Evolutionary conservation across 2,329 filamentous ascomycete species (phyloP), one percentile per base, ranked within the genome.

Genomic region (Penicillium palitans): DNA sequence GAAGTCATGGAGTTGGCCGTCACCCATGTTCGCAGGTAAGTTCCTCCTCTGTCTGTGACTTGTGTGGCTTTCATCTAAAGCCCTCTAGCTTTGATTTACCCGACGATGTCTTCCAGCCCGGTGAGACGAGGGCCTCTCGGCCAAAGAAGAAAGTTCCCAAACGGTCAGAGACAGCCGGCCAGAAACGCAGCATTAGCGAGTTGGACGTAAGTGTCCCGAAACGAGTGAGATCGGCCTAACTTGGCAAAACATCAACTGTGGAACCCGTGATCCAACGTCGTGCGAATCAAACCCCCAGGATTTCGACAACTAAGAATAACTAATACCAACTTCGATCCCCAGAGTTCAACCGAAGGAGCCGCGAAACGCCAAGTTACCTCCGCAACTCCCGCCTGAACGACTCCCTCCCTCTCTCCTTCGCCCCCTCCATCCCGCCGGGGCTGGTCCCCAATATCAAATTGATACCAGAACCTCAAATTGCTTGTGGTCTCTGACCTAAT

Each of bases 11-110:
- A 87, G 42, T 79, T 99, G 52, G 87, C 88, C 54, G 87, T 98
- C 52, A 88, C 91, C 60, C 89, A 96, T 71, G 88, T 92, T 50
- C 88, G 91, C 76, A 96, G 89, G 93, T 96, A 82, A 78, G 88
- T 79, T 15, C 24, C 29, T 29, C 60, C 9, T 66, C 13, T 13
- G 35, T 8, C 27, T 41, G 12, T 6, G 45, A 25, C 9, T n/a
- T 29, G 27, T 24, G 29, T 52, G 41, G 52, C 35, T 56, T 58
- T 58, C 68, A 60, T 67, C 65, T 58, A 44, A 66, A 37, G 9
- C 15, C 17, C 33, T 51, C 44, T 69, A 97, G 93, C 76, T 90
- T 90, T 72, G 87, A 92, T 70, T 83, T 99, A 27, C 95, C 95
- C 29, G 87, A 91, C 59, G 93, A 99, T 74, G 87, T 98, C 2